Base-by-base conservation (phyloP, 192 early-diverging fungal species). In the Podila clonocystis region DNA sequence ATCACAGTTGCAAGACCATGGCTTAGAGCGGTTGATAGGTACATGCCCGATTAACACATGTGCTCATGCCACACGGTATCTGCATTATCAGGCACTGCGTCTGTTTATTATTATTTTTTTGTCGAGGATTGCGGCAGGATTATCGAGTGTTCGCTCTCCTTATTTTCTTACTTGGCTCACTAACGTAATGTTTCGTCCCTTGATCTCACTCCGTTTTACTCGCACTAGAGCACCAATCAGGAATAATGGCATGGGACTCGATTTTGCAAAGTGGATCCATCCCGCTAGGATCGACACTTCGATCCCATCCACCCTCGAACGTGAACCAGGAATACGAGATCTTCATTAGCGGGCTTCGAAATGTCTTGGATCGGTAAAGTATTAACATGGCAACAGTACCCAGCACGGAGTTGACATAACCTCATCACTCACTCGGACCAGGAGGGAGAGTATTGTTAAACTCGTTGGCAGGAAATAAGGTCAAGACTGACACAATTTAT, bases 341-440 rank as follows among this genome's bases (percentile, higher is more conserved):
- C 29, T 68, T 80, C n/a, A 80, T 73, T 28, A 33, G 67, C 19
- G 77, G 70, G 45, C 77, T 80, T 65, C 70, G 67, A 50, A 80
- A 80, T 36, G 71, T 80, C 57, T 12, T 80, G n/a, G 77, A 80
- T 68, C 77, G 77, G 77, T 80, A 80, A 58, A 29, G 50, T 8
- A 58, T 9, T 67, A 13, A 17, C 41, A 45, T 15, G 41, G 41
- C 9, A 41, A 9, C 11, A 13, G 12, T 45, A 17, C 13, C 41
- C 15, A 15, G 17, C 41, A 45, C 41, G 41, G 41, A 36, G 34
- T 36, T 17, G 41, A 45, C 41, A 45, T 17, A 45, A 12, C 11
- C 34, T 36, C 41, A 45, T 45, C 41, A 45, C 12, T 45, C 1
- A 4, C 9, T 9, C 9, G 34, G 34, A 36, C 9, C 34, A 36